These are phyloP conservation scores for Flaveria ramosissima DNA, from an alignment of 129 eudicot species.

Conservation along the genomic window DNA sequence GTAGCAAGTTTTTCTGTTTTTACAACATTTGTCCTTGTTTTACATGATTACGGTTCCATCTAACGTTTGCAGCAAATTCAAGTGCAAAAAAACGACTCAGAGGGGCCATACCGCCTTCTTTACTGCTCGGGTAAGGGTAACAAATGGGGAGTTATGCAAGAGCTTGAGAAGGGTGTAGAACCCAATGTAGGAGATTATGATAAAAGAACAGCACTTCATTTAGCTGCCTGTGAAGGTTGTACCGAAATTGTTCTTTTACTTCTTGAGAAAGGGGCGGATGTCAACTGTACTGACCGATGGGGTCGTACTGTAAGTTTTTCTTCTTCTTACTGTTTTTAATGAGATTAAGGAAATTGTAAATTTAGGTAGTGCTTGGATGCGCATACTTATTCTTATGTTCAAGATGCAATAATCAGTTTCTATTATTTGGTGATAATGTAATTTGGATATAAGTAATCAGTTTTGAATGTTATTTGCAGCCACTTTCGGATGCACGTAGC, in stretches of 20 bases:
- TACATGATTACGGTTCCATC: not conserved
- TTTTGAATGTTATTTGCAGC: slow-evolving; percentile 44
- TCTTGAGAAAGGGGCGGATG: slow-evolving; percentile 69
- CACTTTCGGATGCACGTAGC: slow-evolving; percentile 75
- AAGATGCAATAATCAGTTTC: not conserved
- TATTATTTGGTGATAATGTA: not conserved
- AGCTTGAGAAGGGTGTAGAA: slow-evolving; percentile 58
- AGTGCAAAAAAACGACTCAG: slow-evolving; percentile 43
- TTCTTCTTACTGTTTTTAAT: not conserved
- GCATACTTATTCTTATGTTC: not conserved
- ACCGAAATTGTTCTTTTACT: slow-evolving; percentile 61
- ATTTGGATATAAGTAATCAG: not conserved
- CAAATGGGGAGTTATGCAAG: slow-evolving; percentile 67
- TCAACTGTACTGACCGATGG: slow-evolving; percentile 69
- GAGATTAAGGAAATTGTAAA: not conserved
- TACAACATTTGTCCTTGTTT: not conserved
- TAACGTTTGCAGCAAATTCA: slow-evolving; percentile 27
- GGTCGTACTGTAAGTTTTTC: slow-evolving; percentile 69
- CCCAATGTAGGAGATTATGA: slow-evolving; percentile 76
- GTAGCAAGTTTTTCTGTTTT: not conserved
- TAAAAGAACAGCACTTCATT: slow-evolving; percentile 69
- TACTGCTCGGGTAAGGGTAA: slow-evolving; percentile 73
- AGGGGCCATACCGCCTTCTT: slow-evolving; percentile 56
- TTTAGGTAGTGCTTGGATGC: not conserved
- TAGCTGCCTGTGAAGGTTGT: slow-evolving; percentile 78